A percentile compares a stretch with the other conserved stretches of the same genome.
These are phyloP conservation scores for Hypoxylon sp. DNA, from an alignment of 2,329 filamentous ascomycete species.

Conservation along the genomic window DNA sequence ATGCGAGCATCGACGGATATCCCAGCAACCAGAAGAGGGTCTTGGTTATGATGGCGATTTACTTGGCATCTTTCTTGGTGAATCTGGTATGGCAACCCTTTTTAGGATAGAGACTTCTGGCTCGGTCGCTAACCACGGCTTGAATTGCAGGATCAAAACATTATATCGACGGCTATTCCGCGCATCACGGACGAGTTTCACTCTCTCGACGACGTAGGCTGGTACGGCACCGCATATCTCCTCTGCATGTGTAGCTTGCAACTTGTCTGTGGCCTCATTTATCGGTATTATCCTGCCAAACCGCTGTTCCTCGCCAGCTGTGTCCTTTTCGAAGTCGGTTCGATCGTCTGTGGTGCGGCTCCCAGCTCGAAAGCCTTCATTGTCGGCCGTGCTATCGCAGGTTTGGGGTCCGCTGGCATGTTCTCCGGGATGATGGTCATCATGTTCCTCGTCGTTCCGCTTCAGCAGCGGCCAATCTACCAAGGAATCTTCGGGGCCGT, in stretches of 20 bases:
- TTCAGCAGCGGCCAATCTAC: slow-evolving; percentile 43
- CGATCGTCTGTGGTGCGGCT: slow-evolving; percentile 51
- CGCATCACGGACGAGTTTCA: slow-evolving; percentile 50
- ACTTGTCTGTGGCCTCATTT: slow-evolving; percentile 48
- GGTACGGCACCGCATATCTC: slow-evolving; percentile 52
- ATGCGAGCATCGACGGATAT: slow-evolving; percentile 33
- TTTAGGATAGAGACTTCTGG: background rate
- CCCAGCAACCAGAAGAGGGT: slow-evolving; percentile 46
- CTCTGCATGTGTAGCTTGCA: slow-evolving; percentile 49
- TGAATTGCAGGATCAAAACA: slow-evolving; percentile 35
- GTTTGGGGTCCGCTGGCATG: slow-evolving; percentile 58
- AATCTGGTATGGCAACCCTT: slow-evolving; percentile 36
- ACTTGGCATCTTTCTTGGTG: slow-evolving; percentile 47
- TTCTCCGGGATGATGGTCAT: slow-evolving; percentile 46
- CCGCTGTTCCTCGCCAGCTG: slow-evolving; percentile 32
- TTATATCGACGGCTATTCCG: slow-evolving; percentile 49
- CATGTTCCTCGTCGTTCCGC: slow-evolving; percentile 36
- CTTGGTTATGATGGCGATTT: slow-evolving; percentile 46
- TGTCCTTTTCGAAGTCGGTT: slow-evolving; percentile 48
- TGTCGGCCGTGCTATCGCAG: slow-evolving; percentile 58
- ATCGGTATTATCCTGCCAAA: slow-evolving; percentile 48
- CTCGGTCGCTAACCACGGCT: slow-evolving; percentile 36
- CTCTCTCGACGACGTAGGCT: slow-evolving; percentile 49
- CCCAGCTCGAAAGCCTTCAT: slow-evolving; percentile 52
- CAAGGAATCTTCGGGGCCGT: slow-evolving; percentile 57